phyloP scores from a whole-genome alignment of 2,329 filamentous ascomycete genomes.

The Fusarium napiforme region DNA sequence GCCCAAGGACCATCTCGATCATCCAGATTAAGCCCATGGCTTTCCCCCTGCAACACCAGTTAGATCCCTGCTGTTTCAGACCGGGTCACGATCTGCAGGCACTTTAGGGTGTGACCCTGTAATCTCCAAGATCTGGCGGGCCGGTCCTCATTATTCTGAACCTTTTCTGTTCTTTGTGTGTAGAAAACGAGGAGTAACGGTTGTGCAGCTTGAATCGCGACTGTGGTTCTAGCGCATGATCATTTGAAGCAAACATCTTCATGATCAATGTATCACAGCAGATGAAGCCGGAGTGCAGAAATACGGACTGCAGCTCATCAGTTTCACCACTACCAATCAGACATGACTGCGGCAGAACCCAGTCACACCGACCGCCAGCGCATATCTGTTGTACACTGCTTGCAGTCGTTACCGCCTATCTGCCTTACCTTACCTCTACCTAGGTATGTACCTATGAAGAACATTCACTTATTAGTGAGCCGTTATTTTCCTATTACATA shows the following conservation, averaged over 20 bases:
- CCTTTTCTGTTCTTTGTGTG: constrained; percentile 5
- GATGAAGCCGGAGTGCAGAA: background rate
- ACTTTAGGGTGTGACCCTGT: constrained; percentile 35
- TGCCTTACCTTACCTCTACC: background rate
- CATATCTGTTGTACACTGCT: constrained; percentile 26
- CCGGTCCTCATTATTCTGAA: constrained; percentile 14
- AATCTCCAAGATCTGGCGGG: constrained; percentile 41
- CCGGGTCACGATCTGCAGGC: constrained; percentile 32
- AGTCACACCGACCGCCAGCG: constrained; percentile 28
- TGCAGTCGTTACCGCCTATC: background rate
- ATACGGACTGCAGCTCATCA: background rate
- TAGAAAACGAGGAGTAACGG: constrained; percentile 20
- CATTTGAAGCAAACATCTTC: constrained; percentile 11
- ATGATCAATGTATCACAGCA: constrained; percentile 4
- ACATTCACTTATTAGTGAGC: background rate
- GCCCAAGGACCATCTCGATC: background rate
- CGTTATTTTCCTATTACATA: background rate
- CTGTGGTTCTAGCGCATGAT: background rate
- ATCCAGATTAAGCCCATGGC: constrained; percentile 20
- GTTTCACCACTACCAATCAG: background rate
- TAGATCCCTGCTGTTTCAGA: constrained; percentile 30
- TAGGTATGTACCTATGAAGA: background rate
- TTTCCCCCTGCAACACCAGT: constrained; percentile 5
- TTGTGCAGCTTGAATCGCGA: constrained; percentile 9
- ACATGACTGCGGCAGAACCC: background rate